Base-by-base conservation (phyloP, 345 rosid species). In the Populus euphratica region DNA sequence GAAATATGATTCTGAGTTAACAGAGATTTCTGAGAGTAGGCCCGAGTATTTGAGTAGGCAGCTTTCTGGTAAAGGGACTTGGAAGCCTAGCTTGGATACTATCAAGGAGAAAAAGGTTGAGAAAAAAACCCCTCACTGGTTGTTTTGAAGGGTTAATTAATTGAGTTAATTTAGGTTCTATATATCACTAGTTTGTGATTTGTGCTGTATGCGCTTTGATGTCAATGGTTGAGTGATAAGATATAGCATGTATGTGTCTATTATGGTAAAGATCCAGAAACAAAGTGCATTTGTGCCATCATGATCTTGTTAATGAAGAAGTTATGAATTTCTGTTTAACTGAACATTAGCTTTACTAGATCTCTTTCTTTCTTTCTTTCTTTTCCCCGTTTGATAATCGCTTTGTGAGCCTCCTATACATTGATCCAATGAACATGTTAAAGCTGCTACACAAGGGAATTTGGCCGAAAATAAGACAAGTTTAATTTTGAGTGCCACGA, bases 81-180 rank as follows among this genome's bases (percentile, higher is more conserved):
- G 98, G 98, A 93, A 82, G 82, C 98, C 96, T 33, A 90, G 90
- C 77, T 74, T 93, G 85, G 94, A 90, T 67, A 90, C 98, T 1
- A 93, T 93, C 16, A 82, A 72, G 44, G 98, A 93, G 90, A 93
- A 84, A 86, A 88, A 86, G 73, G 65, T 80, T 43, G 78, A 84
- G 83, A 88, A 77, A 70, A 91, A 83, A 86, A 74, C 83, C 0
- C 52, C 77, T 68, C 83, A 83, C 78, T 81, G 88, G 88, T 80
- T 88, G 83, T 82, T 86, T 70, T 90, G 72, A 76, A 54, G 41
- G 81, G 5, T 25, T 20, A 18, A 52, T 38, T 20, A 27, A 52
- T 6, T 31, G 47, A 74, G 63, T 43, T 25, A 61, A 18, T 21
- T 13, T 16, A 16, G 65, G 20, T 14, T 64, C 20, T 31, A 23